Evolutionary conservation across 2,329 filamentous ascomycete species (phyloP), one percentile per base, ranked within the genome.

Genomic region (Cladosporium sp.): DNA sequence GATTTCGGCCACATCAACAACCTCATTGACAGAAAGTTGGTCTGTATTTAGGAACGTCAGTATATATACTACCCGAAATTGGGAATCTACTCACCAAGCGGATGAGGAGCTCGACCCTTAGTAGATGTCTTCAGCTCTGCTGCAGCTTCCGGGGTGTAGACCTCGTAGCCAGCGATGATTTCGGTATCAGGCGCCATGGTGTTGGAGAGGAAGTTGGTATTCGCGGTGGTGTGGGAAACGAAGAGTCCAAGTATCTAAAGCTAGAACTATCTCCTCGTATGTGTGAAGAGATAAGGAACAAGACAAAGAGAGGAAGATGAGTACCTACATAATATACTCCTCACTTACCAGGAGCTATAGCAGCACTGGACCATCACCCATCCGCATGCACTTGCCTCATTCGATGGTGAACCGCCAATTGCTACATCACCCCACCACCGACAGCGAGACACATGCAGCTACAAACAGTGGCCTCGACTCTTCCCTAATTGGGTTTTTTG

Each of bases 141-240:
- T 17, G 30, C 32, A 8, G 49, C 22, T 24, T 40, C 40, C 13
- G 34, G 27, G 24, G 41, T 43, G 42, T 51, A 45, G 27, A 51
- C 43, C 42, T 51, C 49, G 49, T 51, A 51, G 20, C 49, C 49
- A 15, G 49, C 49, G 22, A 51, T 51, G 43, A 45, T 44, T 41
- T 51, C 41, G 7, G 49, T 51, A 32, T 51, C 49, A 19, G 37
- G 34, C 37, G 47, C 41, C 47, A 44, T 43, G 13, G n/a, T 50
- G 47, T 9, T 4, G 4, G 22, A 27, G 22, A 36, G 13, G n/a
- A 12, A 7, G 12, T 34, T 34, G 32, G 6, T 34, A 5, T 6
- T 13, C n/a, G n/a, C n/a, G n/a, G n/a, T n/a, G n/a, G 9, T 27
- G 22, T 4, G 22, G 22, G 9, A 9, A 27, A 27, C 5, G 22